These are phyloP conservation scores for Apophysomyces ossiformis DNA, from an alignment of 371 early-diverging fungal species.

Conservation along the genomic window DNA sequence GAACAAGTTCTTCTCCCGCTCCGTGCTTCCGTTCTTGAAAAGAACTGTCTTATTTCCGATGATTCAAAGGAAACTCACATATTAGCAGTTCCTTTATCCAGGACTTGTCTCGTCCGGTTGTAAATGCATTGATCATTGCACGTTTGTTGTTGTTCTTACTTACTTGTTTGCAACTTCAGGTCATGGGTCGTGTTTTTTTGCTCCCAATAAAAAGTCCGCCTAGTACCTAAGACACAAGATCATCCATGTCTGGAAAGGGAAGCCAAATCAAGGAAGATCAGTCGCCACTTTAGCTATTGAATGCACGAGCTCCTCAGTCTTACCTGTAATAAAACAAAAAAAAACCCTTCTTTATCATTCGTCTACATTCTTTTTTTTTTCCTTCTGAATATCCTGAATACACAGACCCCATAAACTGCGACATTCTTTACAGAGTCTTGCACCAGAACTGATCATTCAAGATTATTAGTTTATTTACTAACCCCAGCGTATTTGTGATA, in stretches of 20 bases:
- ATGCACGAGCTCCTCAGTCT: too few species aligned
- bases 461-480: too few species aligned
- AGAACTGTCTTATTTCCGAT: background rate
- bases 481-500: too few species aligned
- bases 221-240: background rate
- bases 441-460: too few species aligned
- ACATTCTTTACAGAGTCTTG: too few species aligned
- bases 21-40: slow-evolving; percentile 3
- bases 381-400: too few species aligned
- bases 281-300: background rate
- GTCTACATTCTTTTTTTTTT: too few species aligned
- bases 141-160: background rate
- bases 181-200: background rate
- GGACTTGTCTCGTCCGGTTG: background rate
- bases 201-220: slow-evolving; percentile 4
- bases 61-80: background rate
- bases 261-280: background rate
- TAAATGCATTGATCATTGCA: background rate
- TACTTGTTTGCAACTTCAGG: background rate
- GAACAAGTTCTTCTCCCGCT: background rate
- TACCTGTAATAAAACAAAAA: too few species aligned
- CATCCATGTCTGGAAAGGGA: background rate
- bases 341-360: too few species aligned
- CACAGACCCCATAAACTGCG: too few species aligned
- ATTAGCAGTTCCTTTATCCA: background rate